Evolutionary conservation across 768 basidiomycete genomes (phyloP), one percentile per base, ranked within the genome.

Genomic region (Kwoniella mangroviensis): DNA sequence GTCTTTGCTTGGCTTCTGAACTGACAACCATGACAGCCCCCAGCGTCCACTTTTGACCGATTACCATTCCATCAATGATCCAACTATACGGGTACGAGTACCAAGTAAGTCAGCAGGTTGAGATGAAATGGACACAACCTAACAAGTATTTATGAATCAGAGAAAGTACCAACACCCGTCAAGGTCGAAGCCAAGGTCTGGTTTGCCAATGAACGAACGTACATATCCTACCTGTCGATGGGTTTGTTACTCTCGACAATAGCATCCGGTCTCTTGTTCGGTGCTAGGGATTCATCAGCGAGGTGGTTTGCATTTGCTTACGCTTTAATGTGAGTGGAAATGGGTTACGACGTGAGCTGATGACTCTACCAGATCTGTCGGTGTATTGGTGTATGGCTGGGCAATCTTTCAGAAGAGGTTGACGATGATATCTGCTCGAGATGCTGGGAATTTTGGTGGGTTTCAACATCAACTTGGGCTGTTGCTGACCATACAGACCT

Each of bases 161-260:
- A 81, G 49, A 83, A 83, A 63, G 70, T 79, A 9, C 63, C 67
- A 2, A 83, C 80, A 4, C 79, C 81, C 0, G 86, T 98, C 76
- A 91, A 89, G 72, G 93, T 98, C 19, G 94, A 98, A 81, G 90
- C 89, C 22, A 98, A 98, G 79, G 94, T 98, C 58, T 98, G 95
- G 94, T 96, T 98, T 81, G 94, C 94, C 10, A 97, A 97, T 79
- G 94, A 98, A 83, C 73, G 84, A 24, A 85, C 96, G 1, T 97
- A 94, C 92, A 87, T 98, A 41, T 88, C 94, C 0, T 99, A 96
- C 89, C 85, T 98, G 63, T 92, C 92, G 72, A 90, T 91, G 53
- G 87, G 92, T 2, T 85, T 98, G 49, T 86, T 99, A 26, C 86
- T 98, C 52, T 93, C 90, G 2, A 89, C 92, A 0, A 88, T 99